Percentiles rank a stretch among this genome's conserved stretches.
phyloP scores from a whole-genome alignment of 2,329 filamentous ascomycete species.

The Penicillium sp. region DNA sequence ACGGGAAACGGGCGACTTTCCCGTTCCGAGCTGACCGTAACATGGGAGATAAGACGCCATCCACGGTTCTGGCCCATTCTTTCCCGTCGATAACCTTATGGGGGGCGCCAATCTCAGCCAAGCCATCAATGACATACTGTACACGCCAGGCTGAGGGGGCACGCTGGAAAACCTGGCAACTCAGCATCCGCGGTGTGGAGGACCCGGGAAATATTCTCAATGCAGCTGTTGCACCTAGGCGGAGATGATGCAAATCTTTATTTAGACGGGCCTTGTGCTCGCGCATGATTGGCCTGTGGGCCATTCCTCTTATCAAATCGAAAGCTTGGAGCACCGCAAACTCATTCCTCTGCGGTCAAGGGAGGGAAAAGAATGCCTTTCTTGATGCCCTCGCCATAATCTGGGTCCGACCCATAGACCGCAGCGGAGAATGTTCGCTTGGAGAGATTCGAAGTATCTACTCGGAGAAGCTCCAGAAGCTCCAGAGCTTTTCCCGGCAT shows the following conservation, averaged over 20 bases:
- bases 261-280: slow-evolving; percentile 9
- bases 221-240: slow-evolving; percentile 17
- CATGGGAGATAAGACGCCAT: slow-evolving; percentile 1
- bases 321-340: slow-evolving; percentile 13
- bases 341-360: slow-evolving; percentile 40
- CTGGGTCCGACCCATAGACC: slow-evolving; percentile 59
- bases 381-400: slow-evolving; percentile 61
- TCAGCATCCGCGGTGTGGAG: slow-evolving; percentile 19
- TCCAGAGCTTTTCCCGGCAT: slow-evolving; percentile 75
- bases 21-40: slow-evolving; percentile 26
- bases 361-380: slow-evolving; percentile 54
- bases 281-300: slow-evolving; percentile 21
- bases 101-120: slow-evolving; percentile 19
- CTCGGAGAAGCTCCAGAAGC: slow-evolving; percentile 75
- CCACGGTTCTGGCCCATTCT: slow-evolving; percentile 26
- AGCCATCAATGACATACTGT: slow-evolving; percentile 24
- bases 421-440: slow-evolving; percentile 65
- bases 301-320: slow-evolving; percentile 31
- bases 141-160: slow-evolving; percentile 2
- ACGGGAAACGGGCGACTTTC: slow-evolving; percentile 35
- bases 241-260: slow-evolving; percentile 23
- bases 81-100: slow-evolving; percentile 35
- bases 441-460: slow-evolving; percentile 50
- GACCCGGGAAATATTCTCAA: slow-evolving; percentile 21
- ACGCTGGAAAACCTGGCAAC: slow-evolving; percentile 22